These are phyloP conservation scores for Solanum hybrid DNA, from an alignment of 305 asterid species.

Conservation along the genomic window DNA sequence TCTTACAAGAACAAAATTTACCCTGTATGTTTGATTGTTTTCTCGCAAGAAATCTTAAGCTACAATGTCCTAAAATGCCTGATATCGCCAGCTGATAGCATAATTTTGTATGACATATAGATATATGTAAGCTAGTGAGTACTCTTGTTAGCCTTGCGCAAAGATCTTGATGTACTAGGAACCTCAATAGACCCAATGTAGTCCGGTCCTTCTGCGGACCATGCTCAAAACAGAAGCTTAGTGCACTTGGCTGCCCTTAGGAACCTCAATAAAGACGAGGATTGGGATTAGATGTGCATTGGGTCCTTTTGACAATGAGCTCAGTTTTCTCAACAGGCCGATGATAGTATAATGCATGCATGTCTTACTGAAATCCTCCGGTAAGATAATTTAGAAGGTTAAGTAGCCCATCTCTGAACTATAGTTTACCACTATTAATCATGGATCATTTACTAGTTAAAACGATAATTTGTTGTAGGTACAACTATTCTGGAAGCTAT, in stretches of 20 bases:
- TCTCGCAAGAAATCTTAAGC: neutral
- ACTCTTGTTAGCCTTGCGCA: neutral
- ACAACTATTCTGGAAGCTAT: slow-evolving; percentile 82
- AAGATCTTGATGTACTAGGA: neutral
- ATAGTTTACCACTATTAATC: neutral
- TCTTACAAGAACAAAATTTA: too few species aligned
- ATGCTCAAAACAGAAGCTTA: neutral
- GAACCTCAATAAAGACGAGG: neutral
- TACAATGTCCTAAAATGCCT: neutral
- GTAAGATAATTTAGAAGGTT: too few species aligned
- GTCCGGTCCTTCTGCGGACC: neutral
- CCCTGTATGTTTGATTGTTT: neutral
- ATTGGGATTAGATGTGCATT: neutral
- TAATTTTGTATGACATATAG: neutral
- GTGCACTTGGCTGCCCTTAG: neutral
- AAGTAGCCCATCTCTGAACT: neutral
- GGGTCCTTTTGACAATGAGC: neutral
- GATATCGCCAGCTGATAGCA: neutral
- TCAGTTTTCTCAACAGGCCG: neutral
- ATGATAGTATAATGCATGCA: neutral
- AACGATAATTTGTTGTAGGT: slow-evolving; percentile 26
- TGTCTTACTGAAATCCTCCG: too few species aligned
- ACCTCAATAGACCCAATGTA: neutral
- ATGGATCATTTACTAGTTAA: neutral
- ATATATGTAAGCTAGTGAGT: neutral